phyloP scores from a whole-genome alignment of 345 rosid genomes.

The Citrus unshiu region DNA sequence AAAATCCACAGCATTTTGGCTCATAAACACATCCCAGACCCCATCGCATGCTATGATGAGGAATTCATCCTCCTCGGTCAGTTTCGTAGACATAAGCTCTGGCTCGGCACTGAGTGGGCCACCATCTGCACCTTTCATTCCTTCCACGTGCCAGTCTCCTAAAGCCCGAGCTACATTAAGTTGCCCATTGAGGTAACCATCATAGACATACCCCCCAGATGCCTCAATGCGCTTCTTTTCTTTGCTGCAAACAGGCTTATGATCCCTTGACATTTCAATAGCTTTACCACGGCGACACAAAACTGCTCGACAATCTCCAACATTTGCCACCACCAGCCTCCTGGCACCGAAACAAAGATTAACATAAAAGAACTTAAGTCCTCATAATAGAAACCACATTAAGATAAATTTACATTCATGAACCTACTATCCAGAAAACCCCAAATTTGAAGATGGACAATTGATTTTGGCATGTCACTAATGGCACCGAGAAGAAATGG shows the following conservation, averaged over 20 bases:
- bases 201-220: conserved; percentile 61
- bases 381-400: neutral
- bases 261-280: conserved; percentile 86
- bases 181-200: conserved; percentile 77
- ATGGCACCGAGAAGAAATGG: neutral
- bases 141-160: conserved; percentile 95
- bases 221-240: conserved; percentile 74
- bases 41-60: conserved; percentile 85
- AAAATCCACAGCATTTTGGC: conserved; percentile 88
- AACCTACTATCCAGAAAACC: neutral
- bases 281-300: conserved; percentile 74
- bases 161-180: conserved; percentile 84
- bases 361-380: neutral
- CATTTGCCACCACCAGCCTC: conserved; percentile 80
- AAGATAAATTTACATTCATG: neutral
- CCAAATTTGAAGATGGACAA: neutral
- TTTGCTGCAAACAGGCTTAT: conserved; percentile 61
- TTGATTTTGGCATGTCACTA: neutral
- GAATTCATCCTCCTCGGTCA: conserved; percentile 75
- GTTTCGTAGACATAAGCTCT: conserved; percentile 53
- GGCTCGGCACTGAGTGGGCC: conserved; percentile 91
- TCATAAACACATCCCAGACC: conserved; percentile 87
- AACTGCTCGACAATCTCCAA: conserved; percentile 90
- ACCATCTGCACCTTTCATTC: conserved; percentile 59
- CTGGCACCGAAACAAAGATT: conserved; percentile 33